A percentile compares a stretch with the other conserved stretches of the same genome.
Evolutionary conservation across 1,284 basidiomycete genomes (phyloP).

Genomic region (Leccinum griseonigrum): DNA sequence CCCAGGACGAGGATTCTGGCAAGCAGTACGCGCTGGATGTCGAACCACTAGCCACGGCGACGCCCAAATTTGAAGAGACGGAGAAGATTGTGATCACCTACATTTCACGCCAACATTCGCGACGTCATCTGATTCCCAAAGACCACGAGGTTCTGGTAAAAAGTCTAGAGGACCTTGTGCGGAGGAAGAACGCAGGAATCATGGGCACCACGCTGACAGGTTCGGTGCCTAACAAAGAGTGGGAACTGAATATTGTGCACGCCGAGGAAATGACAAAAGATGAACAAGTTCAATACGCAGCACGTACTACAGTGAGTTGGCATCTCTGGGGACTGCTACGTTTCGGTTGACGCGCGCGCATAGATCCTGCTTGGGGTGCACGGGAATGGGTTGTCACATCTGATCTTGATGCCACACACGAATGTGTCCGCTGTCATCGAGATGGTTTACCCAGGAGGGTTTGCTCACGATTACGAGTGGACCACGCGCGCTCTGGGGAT

Average conservation of each 20-base stretch:
- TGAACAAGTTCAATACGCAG: constrained; percentile 62
- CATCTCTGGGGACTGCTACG: background rate
- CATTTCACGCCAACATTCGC: constrained; percentile 62
- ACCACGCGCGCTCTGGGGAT: constrained; percentile 70
- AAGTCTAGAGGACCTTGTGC: constrained; percentile 53
- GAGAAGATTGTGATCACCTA: constrained; percentile 68
- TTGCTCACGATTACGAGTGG: constrained; percentile 81
- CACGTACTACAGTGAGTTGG: constrained; percentile 60
- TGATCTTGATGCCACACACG: constrained; percentile 74
- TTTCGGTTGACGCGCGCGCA: constrained; percentile 2
- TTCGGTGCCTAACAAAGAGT: constrained; percentile 35
- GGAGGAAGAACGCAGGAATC: constrained; percentile 38
- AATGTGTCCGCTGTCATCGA: constrained; percentile 73
- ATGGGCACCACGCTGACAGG: background rate
- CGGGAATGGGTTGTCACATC: constrained; percentile 77
- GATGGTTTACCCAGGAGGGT: constrained; percentile 76
- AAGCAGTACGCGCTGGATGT: background rate
- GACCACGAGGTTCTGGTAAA: constrained; percentile 60
- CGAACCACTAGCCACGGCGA: constrained; percentile 10
- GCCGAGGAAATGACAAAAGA: constrained; percentile 71
- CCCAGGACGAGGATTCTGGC: constrained; percentile 6
- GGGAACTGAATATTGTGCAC: constrained; percentile 62
- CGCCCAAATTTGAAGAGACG: constrained; percentile 27
- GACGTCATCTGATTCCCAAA: constrained; percentile 56
- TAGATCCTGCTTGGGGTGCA: constrained; percentile 79